Percentiles rank a stretch among this genome's conserved stretches.
Evolutionary conservation across 2,329 filamentous ascomycete genomes (phyloP).

Genomic region (Alternaria brassicicola): DNA sequence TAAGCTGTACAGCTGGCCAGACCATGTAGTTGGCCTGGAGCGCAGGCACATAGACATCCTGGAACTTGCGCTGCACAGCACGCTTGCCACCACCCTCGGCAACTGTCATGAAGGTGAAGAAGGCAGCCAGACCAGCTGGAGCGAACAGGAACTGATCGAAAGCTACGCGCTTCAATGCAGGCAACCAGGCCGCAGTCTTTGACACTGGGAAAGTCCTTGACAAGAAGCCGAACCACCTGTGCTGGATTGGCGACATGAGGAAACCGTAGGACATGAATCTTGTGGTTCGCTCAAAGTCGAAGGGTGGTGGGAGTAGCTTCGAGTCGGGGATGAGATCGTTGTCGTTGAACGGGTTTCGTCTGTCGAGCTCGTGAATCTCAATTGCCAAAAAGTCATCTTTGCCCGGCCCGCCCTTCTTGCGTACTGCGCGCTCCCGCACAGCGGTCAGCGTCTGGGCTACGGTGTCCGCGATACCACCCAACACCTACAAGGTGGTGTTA

Average conservation of each 20-base stretch:
- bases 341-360: constrained; percentile 71
- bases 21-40: constrained; percentile 95
- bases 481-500: constrained; percentile 52
- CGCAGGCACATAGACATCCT: constrained; percentile 91
- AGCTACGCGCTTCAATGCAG: constrained; percentile 86
- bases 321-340: constrained; percentile 70
- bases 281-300: constrained; percentile 93
- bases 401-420: constrained; percentile 68
- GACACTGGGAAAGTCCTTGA: constrained; percentile 82
- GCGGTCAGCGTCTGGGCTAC: constrained; percentile 92
- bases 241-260: constrained; percentile 92
- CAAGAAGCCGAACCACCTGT: constrained; percentile 93
- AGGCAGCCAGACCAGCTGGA: constrained; percentile 81
- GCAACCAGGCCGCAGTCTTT: constrained; percentile 70
- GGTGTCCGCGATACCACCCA: constrained; percentile 95
- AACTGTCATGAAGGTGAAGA: constrained; percentile 96
- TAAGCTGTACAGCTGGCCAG: constrained; percentile 93
- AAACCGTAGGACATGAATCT: constrained; percentile 98
- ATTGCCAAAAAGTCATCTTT: constrained; percentile 78
- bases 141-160: constrained; percentile 95
- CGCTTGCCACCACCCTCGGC: constrained; percentile 87
- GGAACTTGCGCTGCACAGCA: constrained; percentile 81
- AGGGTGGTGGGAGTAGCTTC: constrained; percentile 73
- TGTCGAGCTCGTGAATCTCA: constrained; percentile 86
- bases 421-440: constrained; percentile 70